Evolutionary conservation across 768 basidiomycete species (phyloP).

Genomic region (Tricholoma flavovirens): DNA sequence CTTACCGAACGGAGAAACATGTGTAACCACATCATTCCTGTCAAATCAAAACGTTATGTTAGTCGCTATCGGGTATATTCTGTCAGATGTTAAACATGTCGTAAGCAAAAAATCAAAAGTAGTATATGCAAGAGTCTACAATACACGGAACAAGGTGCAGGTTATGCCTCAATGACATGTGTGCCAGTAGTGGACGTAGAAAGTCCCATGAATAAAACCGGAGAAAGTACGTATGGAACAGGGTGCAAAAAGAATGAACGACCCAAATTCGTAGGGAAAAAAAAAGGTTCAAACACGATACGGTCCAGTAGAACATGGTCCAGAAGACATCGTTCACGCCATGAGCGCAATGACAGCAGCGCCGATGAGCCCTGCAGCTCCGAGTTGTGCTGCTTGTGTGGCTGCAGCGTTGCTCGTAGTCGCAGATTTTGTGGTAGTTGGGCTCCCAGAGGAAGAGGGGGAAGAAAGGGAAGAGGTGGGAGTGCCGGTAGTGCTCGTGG

Average conservation of each 20-base stretch:
- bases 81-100: too few species aligned
- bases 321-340: constrained; percentile 23
- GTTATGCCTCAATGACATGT: not conserved
- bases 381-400: constrained; percentile 28
- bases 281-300: constrained; percentile 9
- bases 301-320: not conserved
- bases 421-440: constrained; percentile 5
- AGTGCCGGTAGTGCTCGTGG: constrained; percentile 8
- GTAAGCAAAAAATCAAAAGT: not conserved
- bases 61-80: too few species aligned
- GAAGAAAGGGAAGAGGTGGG: not conserved
- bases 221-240: not conserved
- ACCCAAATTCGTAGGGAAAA: constrained; percentile 57
- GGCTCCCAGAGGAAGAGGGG: too few species aligned
- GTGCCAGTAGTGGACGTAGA: not conserved
- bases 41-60: too few species aligned
- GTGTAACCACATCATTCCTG: too few species aligned
- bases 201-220: not conserved
- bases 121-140: not conserved
- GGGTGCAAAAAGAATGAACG: constrained; percentile 21
- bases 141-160: not conserved
- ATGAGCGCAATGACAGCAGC: constrained; percentile 40
- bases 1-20: too few species aligned
- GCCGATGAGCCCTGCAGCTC: constrained; percentile 36
- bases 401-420: constrained; percentile 25